phyloP scores from a whole-genome alignment of 225 moss, liverwort and hornwort genomes.

The Bryum argenteum region DNA sequence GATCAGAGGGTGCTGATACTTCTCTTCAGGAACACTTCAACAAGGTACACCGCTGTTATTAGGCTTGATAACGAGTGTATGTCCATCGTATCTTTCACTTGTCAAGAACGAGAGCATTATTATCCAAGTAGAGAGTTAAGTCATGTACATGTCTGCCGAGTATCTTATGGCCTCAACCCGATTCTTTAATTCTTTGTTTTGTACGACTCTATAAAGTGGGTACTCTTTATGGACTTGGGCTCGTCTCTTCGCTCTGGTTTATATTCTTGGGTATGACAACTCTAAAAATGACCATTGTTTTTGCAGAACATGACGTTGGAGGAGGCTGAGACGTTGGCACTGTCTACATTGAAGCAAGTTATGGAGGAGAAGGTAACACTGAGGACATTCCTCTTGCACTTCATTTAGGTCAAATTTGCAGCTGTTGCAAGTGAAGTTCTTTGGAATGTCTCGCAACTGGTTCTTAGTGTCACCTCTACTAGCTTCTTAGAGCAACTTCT shows the following conservation, averaged over 20 bases:
- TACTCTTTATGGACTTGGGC: background rate
- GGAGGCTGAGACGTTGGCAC: conserved; percentile 91
- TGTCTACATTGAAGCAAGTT: conserved; percentile 93
- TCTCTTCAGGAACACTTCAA: conserved; percentile 92
- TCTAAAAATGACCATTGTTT: background rate
- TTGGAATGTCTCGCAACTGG: no score
- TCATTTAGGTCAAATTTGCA: background rate
- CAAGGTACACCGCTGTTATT: conserved; percentile 49
- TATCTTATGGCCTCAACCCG: background rate
- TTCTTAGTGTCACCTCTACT: no score
- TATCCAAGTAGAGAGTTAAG: background rate
- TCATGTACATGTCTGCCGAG: background rate
- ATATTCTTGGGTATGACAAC: background rate
- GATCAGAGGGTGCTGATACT: conserved; percentile 96
- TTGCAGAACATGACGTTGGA: conserved; percentile 86
- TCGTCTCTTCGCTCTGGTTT: background rate
- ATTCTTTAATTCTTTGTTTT: background rate
- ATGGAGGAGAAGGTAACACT: conserved; percentile 88
- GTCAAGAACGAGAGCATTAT: background rate
- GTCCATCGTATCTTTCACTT: background rate
- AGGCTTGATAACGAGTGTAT: background rate
- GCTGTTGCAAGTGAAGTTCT: background rate
- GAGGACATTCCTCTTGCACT: background rate
- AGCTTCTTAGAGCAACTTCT: no score
- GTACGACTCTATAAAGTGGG: background rate